phyloP scores from a whole-genome alignment of 495 filamentous ascomycete species.

The Penicillium flavigenum region DNA sequence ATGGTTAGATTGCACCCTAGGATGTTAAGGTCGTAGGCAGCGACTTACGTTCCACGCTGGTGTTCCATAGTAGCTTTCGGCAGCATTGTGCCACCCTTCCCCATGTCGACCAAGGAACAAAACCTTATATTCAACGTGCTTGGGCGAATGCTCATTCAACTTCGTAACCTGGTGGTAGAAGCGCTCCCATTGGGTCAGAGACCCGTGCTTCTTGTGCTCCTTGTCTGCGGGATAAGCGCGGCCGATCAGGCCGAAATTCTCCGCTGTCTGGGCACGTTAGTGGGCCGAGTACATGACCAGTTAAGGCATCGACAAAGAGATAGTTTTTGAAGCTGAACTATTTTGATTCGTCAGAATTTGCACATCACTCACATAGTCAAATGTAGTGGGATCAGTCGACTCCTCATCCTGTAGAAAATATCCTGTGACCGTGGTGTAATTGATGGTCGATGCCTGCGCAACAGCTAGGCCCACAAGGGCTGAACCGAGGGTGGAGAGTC shows the following conservation, averaged over 20 bases:
- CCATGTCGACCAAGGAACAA: conserved; percentile 70
- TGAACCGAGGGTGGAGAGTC: conserved; percentile 23
- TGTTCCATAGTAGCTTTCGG: conserved; percentile 64
- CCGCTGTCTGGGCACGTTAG: conserved; percentile 38
- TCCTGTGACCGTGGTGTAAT: conserved; percentile 64
- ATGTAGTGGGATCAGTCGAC: conserved; percentile 58
- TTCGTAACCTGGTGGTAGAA: conserved; percentile 57
- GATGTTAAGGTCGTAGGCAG: neutral
- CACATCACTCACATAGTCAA: conserved; percentile 59
- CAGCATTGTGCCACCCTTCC: conserved; percentile 67
- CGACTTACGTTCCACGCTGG: conserved; percentile 62
- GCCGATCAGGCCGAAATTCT: conserved; percentile 67
- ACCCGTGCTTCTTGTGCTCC: conserved; percentile 30
- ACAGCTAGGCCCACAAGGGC: conserved; percentile 27
- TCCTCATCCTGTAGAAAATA: conserved; percentile 71
- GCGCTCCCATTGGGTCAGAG: conserved; percentile 63
- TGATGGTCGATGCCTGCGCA: conserved; percentile 37
- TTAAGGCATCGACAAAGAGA: neutral
- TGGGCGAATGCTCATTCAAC: conserved; percentile 50
- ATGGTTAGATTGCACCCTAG: conserved; percentile 1
- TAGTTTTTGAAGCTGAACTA: neutral
- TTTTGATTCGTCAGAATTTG: neutral
- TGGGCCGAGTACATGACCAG: neutral
- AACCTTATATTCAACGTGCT: conserved; percentile 62
- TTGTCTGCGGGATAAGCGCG: conserved; percentile 54